phyloP scores from a whole-genome alignment of 2,329 filamentous ascomycete species.

The Calonectria pteridis region DNA sequence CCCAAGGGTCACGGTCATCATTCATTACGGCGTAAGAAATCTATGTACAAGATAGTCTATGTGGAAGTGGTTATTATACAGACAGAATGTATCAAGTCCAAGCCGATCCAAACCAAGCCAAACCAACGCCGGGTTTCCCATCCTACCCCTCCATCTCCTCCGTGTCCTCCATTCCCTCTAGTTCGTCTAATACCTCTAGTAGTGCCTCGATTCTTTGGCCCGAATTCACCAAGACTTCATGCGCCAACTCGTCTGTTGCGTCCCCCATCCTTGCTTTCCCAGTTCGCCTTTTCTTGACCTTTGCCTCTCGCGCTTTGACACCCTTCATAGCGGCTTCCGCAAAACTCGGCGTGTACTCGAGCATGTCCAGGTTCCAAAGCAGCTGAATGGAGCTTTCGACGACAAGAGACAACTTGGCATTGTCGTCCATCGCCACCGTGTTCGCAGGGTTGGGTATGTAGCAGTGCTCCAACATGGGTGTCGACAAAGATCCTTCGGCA shows the following conservation, averaged over 20 bases:
- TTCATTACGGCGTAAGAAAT: slow-evolving; percentile 31
- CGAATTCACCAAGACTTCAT: slow-evolving; percentile 59
- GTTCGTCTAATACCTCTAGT: slow-evolving; percentile 50
- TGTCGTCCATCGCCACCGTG: slow-evolving; percentile 71
- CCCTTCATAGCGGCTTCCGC: slow-evolving; percentile 58
- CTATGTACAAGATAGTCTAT: slow-evolving; percentile 40
- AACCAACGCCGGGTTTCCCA: slow-evolving; percentile 3
- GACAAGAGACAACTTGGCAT: slow-evolving; percentile 78
- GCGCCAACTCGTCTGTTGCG: slow-evolving; percentile 56
- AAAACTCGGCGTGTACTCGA: slow-evolving; percentile 53
- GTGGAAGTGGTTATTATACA: slow-evolving; percentile 33
- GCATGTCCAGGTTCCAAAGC: slow-evolving; percentile 53
- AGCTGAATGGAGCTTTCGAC: slow-evolving; percentile 75
- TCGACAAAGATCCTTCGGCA: slow-evolving; percentile 55
- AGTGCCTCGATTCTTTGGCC: slow-evolving; percentile 57
- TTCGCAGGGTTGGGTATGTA: slow-evolving; percentile 77
- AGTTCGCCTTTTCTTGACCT: slow-evolving; percentile 57
- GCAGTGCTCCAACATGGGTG: slow-evolving; percentile 64
- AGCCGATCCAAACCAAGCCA: not conserved
- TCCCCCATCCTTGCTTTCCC: slow-evolving; percentile 50
- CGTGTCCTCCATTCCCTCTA: slow-evolving; percentile 17
- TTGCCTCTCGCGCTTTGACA: slow-evolving; percentile 62
- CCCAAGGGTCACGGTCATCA: slow-evolving; percentile 22
- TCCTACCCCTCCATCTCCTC: slow-evolving; percentile 18
- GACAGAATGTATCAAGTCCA: slow-evolving; percentile 27